Base-by-base conservation (phyloP, 192 early-diverging fungal species). In the Allomyces arbusculus region DNA sequence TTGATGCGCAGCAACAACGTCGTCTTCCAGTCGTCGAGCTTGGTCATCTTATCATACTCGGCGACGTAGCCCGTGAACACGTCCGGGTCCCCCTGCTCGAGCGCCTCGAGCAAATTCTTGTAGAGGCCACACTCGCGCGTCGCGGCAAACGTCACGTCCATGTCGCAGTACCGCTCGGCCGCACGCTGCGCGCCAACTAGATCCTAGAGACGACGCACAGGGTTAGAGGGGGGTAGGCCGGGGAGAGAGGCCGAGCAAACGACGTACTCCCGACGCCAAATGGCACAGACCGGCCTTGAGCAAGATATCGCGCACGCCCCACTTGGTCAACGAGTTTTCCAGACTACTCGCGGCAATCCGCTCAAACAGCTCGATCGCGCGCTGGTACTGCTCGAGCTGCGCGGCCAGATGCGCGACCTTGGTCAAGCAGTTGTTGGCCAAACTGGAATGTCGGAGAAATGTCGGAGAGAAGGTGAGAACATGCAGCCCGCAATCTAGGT, bases 21-120 rank as follows among this genome's bases (percentile, higher is more conserved):
- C 14, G 94, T 97, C 77, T 96, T 99, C 96, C 96, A 99, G 71
- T 82, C 82, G 78, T 99, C 96, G 44, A 99, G 80, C 72, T 89
- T 88, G 26, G 88, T 90, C 64, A 96, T 72, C 64, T 85, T 77
- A 73, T 99, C 94, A 77, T 82, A 97, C 45, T 87, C 85, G 23
- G 82, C 78, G 19, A 94, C 86, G 24, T 80, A 78, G 67, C 85
- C 79, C 7, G 91, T 91, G 67, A 94, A 97, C 10, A 78, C 82
- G 63, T 92, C 88, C 19, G 85, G 73, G 74, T 96, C 94, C 61
- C 79, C 80, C 63, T 78, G 82, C 65, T 94, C 88, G 19, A 88
- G 74, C 23, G 89, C 86, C 0, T 78, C 84, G 62, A 90, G 62
- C 10, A 97, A 80, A 11, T 76, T 78, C 77, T 89, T 75, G 11